phyloP scores from a whole-genome alignment of 2,329 filamentous ascomycete species.

The Diaporthe aspalathi region DNA sequence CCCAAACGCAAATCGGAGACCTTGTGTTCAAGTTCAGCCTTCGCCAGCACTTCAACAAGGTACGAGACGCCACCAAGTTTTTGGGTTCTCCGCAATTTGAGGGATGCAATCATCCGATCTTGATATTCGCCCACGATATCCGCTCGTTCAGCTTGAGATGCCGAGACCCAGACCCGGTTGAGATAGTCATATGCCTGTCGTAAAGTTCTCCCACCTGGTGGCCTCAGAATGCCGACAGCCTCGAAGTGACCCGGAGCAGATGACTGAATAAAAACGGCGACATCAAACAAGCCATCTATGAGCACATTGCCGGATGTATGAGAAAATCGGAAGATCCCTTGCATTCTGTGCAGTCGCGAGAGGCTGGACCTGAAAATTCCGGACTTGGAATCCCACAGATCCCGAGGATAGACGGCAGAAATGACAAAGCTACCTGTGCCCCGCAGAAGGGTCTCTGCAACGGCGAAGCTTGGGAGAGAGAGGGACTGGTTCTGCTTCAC shows the following conservation, averaged over 20 bases:
- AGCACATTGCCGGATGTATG: not conserved
- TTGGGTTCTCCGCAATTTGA: not conserved
- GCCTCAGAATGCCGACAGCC: not conserved
- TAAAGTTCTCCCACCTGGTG: not conserved
- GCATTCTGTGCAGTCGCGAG: not conserved
- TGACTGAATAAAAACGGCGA: not conserved
- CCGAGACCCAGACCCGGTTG: not conserved
- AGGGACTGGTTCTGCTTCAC: constrained; percentile 1
- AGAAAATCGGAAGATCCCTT: constrained; percentile 2
- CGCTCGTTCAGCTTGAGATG: not conserved
- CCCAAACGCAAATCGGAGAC: not conserved
- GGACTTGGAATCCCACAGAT: not conserved
- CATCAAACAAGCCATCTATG: not conserved
- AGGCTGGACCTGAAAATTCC: not conserved
- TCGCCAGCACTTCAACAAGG: not conserved
- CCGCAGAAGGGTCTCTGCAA: not conserved
- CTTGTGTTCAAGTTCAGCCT: not conserved
- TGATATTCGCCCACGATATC: not conserved
- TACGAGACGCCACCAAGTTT: not conserved
- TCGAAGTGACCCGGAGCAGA: not conserved
- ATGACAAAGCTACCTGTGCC: not conserved
- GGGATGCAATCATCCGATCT: not conserved
- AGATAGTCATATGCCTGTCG: not conserved
- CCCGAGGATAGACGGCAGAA: not conserved
- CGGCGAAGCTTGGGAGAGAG: not conserved